Base-by-base conservation (phyloP, 148 eudicot species). In the Chenopodium album region DNA sequence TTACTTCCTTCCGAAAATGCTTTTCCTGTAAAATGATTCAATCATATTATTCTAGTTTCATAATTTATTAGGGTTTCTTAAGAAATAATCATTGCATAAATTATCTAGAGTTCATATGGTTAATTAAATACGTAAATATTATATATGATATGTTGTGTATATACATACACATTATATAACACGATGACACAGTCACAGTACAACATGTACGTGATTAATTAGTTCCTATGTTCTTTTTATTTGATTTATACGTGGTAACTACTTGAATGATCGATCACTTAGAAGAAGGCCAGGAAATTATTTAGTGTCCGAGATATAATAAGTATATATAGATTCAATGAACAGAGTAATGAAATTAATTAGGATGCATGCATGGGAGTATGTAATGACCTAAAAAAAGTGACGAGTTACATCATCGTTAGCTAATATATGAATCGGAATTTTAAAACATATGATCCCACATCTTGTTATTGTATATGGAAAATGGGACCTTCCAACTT, bases 1-100 rank as follows among this genome's bases (percentile, higher is more conserved):
- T 89, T 92, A 46, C 81, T 87, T 12, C 94, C 98, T 88, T 93
- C 98, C 0, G 76, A 86, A 82, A 95, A 80, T 8, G 98, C 97
- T 84, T 89, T 95, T 76, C 98, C 98, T 95, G 78, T 44, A 41
- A 16, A 70, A 50, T 50, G 12, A 8, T 50, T 12, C 14, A 2
- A 50, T 48, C 11, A 48, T 50, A 50, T 50, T 12, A 2, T 50
- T 50, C 14, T 8, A 10, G 12, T 50, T 50, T 50, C 12, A 10
- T 50, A 50, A 50, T 50, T 41, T 41, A 41, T 5, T 5, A 41
- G 44, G 44, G 8, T 34, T 34, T 34, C 23, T 34, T 34, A 34
- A 34, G 4, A 34, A 34, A 4, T 34, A 34, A 34, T 34, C 0
- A 34, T 0, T 34, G 37, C 37, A 34, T 4, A 34, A 34, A 2